phyloP scores from a whole-genome alignment of 169 alveolate species.

The Plasmodium fragile region DNA sequence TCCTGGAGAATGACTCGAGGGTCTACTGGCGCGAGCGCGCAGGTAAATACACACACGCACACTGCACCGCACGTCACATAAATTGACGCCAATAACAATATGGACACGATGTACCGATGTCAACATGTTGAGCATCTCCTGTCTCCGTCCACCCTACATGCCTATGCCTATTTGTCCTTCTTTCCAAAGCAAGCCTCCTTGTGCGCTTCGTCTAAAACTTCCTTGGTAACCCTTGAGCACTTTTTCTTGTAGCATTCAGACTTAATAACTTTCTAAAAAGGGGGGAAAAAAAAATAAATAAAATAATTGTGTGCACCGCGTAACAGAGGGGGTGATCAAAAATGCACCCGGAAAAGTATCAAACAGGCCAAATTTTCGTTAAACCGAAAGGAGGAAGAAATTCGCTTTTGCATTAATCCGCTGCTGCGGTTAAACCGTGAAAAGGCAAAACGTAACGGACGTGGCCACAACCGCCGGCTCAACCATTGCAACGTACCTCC shows the following conservation, averaged over 20 bases:
- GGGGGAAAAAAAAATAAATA: background rate
- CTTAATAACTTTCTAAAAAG: constrained; percentile 57
- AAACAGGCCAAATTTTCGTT: background rate
- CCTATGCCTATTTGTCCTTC: constrained; percentile 11
- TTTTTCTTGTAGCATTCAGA: constrained; percentile 67
- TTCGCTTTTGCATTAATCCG: background rate
- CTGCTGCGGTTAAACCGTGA: background rate
- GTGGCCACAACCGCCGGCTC: background rate
- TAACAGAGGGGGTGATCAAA: background rate
- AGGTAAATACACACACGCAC: background rate
- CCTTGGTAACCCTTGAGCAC: constrained; percentile 71
- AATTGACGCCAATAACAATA: background rate
- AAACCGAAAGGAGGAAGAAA: background rate
- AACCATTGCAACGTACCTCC: constrained; percentile 66
- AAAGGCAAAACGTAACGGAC: background rate
- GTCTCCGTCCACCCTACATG: background rate
- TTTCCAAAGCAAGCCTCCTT: constrained; percentile 69
- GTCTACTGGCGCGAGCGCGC: background rate
- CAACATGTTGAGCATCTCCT: background rate
- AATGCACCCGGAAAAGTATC: constrained; percentile 4
- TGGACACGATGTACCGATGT: background rate
- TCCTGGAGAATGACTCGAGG: background rate
- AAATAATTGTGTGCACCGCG: background rate
- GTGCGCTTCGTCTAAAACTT: constrained; percentile 69
- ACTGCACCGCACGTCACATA: background rate